Percentiles rank a stretch among this genome's conserved stretches.
phyloP scores from a whole-genome alignment of 2,329 filamentous ascomycete genomes.

The Paecilomyces formosus region DNA sequence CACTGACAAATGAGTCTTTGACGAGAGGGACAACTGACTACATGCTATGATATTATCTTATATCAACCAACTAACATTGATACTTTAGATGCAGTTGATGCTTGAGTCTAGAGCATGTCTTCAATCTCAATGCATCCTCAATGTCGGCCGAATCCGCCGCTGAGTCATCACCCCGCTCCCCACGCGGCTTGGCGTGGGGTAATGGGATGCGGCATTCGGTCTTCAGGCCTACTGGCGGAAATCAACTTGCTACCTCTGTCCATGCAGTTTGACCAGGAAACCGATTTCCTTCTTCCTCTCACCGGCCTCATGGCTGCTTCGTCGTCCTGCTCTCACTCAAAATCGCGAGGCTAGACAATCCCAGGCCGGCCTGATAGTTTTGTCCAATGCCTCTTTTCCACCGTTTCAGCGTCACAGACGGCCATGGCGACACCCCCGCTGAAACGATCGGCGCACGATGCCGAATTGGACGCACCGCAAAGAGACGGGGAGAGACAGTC shows the following conservation, averaged over 20 bases:
- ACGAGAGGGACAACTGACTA: background rate
- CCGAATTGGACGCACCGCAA: conserved; percentile 22
- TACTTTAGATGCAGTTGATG: background rate
- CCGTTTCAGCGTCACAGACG: conserved; percentile 4
- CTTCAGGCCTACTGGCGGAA: background rate
- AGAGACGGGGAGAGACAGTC: conserved; percentile 16
- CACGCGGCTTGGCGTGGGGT: background rate
- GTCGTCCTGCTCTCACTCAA: background rate
- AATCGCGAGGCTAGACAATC: background rate
- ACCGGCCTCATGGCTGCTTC: background rate
- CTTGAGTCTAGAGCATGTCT: background rate
- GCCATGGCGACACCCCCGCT: conserved; percentile 15
- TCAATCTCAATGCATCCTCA: background rate
- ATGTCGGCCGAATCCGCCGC: background rate
- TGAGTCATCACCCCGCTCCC: background rate
- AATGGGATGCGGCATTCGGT: background rate
- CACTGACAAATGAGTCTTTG: background rate
- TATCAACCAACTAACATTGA: background rate
- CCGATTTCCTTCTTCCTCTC: background rate
- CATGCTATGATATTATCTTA: too few relatives aligned
- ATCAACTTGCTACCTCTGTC: background rate
- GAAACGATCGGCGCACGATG: conserved; percentile 30
- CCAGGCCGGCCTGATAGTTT: background rate
- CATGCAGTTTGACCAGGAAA: background rate
- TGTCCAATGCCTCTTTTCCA: background rate